Evolutionary conservation across 345 rosid species (phyloP), one percentile per base, ranked within the genome.

Genomic region (Gossypium mustelinum): DNA sequence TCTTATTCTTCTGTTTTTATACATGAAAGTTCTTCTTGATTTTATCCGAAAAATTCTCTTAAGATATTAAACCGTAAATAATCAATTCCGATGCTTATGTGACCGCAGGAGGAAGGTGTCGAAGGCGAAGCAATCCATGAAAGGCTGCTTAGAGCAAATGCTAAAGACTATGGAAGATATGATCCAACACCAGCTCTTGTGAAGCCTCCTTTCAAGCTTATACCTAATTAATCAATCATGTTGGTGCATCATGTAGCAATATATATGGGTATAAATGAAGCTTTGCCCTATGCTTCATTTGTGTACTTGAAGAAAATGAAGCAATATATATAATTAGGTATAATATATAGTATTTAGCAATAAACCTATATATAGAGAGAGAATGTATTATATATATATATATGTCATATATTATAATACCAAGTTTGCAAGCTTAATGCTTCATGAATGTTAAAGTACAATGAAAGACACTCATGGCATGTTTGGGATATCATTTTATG

Each of bases 131-230:
- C 72, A 20, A 80, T 88, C 45, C 90, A 86, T 24, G 97, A 87
- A 79, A 89, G 96, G 85, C 43, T 93, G 6, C 79, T 90, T 61
- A 88, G 78, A 71, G 90, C 73, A 44, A 91, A 87, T 67, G 79
- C 86, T 73, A 80, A 78, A 76, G 99, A 95, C 82, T 91, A 95
- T 78, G 98, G 97, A 29, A 81, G 77, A 72, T 89, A 75, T 73
- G 91, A 84, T 79, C 94, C 99, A 45, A 62, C 86, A 52, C 96
- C 95, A 54, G 82, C 86, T 75, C 85, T 92, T 64, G 87, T 79
- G 7, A 84, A 82, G 87, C 99, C 99, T 73, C 99, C 90, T 80
- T 95, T 82, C 94, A 93, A 95, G 93, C 94, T 87, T 83, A 91
- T 92, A 77, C 98, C 97, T 41, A 90, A 92, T 9, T 63, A 8